Base-by-base conservation (phyloP, 2,329 filamentous ascomycete species). In the Clonostachys byssicola region DNA sequence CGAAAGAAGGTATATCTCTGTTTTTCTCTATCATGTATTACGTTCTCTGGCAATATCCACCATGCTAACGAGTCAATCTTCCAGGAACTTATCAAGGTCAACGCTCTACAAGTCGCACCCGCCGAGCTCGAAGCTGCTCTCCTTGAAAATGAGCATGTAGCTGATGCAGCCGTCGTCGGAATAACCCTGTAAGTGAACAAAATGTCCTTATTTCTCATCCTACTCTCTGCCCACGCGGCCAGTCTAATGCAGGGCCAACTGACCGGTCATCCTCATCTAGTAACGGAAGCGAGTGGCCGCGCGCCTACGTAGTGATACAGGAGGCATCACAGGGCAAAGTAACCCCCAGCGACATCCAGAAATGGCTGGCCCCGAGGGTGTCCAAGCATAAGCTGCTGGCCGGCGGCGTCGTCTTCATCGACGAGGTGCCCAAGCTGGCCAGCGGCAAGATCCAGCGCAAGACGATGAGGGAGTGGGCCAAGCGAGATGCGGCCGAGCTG, bases 361-460 rank as follows among this genome's bases (percentile, higher is more conserved):
- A 66, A 17, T 72, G 64, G 60, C 69, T 78, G 54, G 67, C 70
- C 43, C 46, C 60, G 13, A 67, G 70, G 34, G 73, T 79, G 6
- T 65, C 75, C 38, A 77, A 73, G 57, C 74, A 80, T 52, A 79
- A 80, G 54, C 64, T 67, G 47, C 64, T 80, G 2, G 68, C 66
- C 1, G 77, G 76, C 4, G 76, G 77, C 5, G 69, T 80, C 30
- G 64, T 70, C 23, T 80, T 81, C 50, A 69, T 82, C 7, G 72
- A 80, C 43, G 74, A 76, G 51, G 72, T 83, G 46, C 78, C 79
- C 1, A 81, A 80, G 58, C 61, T 80, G 42, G 71, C 74, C 12
- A 77, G 73, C 49, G 79, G 79, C 9, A 83, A 83, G 67, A 81
- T 83, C 44, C 68, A 77, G 58, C 66, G 78, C 43, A 80, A 80